Percentiles rank a stretch among this genome's conserved stretches.
Conservation (phyloP, 192 early-diverging fungal species). For the Podila epicladia region DNA sequence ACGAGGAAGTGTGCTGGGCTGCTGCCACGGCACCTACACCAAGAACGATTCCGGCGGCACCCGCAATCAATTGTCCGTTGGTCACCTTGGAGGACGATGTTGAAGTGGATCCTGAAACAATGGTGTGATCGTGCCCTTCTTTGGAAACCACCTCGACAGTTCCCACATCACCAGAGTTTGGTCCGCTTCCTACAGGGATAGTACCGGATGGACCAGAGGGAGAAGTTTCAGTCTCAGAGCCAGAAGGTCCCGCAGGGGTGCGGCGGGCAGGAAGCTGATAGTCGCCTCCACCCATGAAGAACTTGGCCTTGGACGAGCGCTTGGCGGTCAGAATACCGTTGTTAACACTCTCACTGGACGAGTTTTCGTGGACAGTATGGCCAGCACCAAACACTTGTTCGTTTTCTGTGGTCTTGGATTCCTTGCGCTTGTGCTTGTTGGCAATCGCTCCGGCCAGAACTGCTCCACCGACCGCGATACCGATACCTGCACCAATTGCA, state of each 20-base stretch:
- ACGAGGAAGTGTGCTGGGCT: constrained; percentile 2
- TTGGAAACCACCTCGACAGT: background rate
- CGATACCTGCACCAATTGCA: constrained; percentile 4
- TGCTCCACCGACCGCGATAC: constrained; percentile 9
- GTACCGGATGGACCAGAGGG: too few relatives aligned
- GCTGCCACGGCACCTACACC: background rate
- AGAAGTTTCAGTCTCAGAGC: background rate
- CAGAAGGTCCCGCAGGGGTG: background rate
- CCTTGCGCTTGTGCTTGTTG: constrained; percentile 15
- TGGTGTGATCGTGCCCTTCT: constrained; percentile 11
- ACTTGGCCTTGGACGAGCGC: constrained; percentile 30
- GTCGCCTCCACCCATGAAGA: constrained; percentile 37
- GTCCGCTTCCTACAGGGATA: background rate
- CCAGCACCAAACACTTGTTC: constrained; percentile 1
- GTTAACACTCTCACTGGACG: constrained; percentile 8
- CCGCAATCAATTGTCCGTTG: constrained; percentile 2
- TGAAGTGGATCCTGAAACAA: background rate
- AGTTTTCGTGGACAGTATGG: background rate
- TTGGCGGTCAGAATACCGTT: constrained; percentile 2
- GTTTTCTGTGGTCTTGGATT: background rate
- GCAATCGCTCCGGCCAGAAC: constrained; percentile 6
- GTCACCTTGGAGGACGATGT: background rate
- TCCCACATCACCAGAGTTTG: constrained; percentile 10
- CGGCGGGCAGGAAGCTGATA: constrained; percentile 15
- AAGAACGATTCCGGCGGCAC: background rate